A percentile compares a stretch with the other conserved stretches of the same genome.
phyloP scores from a whole-genome alignment of 768 basidiomycete genomes.

The Lyophyllum decastes region DNA sequence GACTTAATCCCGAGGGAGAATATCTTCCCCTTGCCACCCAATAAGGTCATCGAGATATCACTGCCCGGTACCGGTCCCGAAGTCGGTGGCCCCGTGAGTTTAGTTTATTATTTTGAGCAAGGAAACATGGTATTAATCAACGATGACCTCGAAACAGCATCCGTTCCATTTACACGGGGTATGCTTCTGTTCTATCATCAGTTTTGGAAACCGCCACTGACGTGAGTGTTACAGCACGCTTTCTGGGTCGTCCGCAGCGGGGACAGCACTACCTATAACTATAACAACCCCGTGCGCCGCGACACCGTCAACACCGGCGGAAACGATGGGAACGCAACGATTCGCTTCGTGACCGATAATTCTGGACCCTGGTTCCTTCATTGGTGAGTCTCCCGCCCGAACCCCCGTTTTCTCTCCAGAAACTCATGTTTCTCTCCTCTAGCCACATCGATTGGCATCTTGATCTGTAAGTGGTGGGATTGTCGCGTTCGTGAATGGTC shows the following conservation, averaged over 20 bases:
- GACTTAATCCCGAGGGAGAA: constrained; percentile 36
- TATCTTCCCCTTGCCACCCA: constrained; percentile 37
- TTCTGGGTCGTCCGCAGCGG: constrained; percentile 41
- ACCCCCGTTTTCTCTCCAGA: neutral
- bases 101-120: neutral
- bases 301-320: constrained; percentile 35
- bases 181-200: neutral
- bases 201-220: neutral
- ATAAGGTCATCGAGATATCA: constrained; percentile 46
- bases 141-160: neutral
- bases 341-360: constrained; percentile 64
- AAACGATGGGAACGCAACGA: constrained; percentile 38
- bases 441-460: constrained; percentile 49
- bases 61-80: constrained; percentile 29
- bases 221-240: constrained; percentile 20
- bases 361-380: constrained; percentile 51
- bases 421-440: neutral
- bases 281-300: constrained; percentile 46
- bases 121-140: neutral
- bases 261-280: constrained; percentile 36
- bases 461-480: constrained; percentile 27
- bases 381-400: constrained; percentile 20
- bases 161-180: neutral
- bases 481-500: neutral
- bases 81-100: neutral